Base-by-base conservation (phyloP, 306 rosid species). In the Clitoria ternatea region DNA sequence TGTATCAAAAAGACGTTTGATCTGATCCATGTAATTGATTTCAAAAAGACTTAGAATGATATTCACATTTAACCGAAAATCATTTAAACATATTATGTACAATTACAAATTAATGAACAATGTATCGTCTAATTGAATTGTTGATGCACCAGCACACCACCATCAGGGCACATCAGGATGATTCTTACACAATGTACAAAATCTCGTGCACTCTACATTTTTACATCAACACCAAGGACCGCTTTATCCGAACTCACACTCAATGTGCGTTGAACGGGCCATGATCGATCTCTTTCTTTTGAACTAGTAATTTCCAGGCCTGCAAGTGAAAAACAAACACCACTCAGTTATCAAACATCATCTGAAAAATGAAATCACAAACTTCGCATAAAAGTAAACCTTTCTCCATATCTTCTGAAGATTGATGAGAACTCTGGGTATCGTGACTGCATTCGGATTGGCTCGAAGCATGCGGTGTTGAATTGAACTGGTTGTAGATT, bases 401-500 rank as follows among this genome's bases (percentile, higher is more conserved):
- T 85, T 85, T 79, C 54, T 65, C 83, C 7, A 52, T 30, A 12
- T 44, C 79, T 77, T 59, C 82, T 11, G 83, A 60, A 40, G 73
- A 75, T 47, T n/a, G 79, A 66, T 8, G n/a, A 47, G 47, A 24
- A 36, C 9, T 62, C 14, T 37, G 47, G 30, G 59, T 78, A 33
- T 66, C 69, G 0, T n/a, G 74, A 81, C 64, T 66, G 23, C 76
- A 35, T 65, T 74, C 80, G 18, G 78, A 17, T 39, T 33, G 74
- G 70, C 33, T 33, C 5, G 68, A 19, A 69, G 59, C 78, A 19
- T 13, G 70, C 3, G 77, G 42, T 12, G 44, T 44, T 47, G 73
- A 20, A 11, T 60, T 55, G 73, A 61, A 39, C 70, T 89, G 97
- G 77, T 77, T 70, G 84, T 95, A 95, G 2, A 89, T 89, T 65